Percentiles rank a stretch among this genome's conserved stretches.
Conservation (phyloP, 371 early-diverging fungal species). For the Zopfochytrium polystomum region DNA sequence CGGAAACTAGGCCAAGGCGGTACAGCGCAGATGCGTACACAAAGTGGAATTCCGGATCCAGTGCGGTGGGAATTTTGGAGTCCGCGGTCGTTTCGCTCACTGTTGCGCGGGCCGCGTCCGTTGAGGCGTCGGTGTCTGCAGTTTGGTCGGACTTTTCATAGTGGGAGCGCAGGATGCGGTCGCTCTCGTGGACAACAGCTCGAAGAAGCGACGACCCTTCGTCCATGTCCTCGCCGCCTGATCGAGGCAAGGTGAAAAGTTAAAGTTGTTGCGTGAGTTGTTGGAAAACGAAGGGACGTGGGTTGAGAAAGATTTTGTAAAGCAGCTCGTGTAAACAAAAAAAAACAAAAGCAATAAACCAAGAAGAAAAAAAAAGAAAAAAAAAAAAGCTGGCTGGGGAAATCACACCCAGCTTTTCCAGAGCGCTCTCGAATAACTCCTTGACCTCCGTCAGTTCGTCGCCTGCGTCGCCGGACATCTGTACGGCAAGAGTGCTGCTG, state of each 20-base stretch:
- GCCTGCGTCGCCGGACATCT: slow-evolving; percentile 40
- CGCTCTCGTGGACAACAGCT: slow-evolving; percentile 30
- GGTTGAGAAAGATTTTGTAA: too few relatives aligned
- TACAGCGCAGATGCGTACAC: slow-evolving; percentile 25
- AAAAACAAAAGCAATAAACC: too few relatives aligned
- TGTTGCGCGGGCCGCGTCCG: too few relatives aligned
- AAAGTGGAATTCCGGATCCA: slow-evolving; percentile 22
- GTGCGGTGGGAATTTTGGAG: not conserved
- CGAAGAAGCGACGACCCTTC: slow-evolving; percentile 24
- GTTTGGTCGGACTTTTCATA: not conserved
- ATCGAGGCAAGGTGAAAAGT: too few relatives aligned
- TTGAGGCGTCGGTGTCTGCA: not conserved
- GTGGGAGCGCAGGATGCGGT: slow-evolving; percentile 18
- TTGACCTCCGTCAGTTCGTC: not conserved
- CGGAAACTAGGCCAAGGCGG: slow-evolving; percentile 12
- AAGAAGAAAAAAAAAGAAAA: too few relatives aligned
- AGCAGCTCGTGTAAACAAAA: too few relatives aligned
- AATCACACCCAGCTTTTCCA: not conserved
- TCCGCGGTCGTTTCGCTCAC: not conserved
- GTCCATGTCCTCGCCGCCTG: slow-evolving; percentile 15
- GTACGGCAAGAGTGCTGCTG: not conserved
- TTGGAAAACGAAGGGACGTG: not conserved
- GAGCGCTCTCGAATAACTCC: not conserved
- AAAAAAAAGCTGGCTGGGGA: not conserved
- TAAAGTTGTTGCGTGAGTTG: not conserved